Conservation (phyloP, 352 stramenopile genomes). For the Thalassiosira mediterranea region DNA sequence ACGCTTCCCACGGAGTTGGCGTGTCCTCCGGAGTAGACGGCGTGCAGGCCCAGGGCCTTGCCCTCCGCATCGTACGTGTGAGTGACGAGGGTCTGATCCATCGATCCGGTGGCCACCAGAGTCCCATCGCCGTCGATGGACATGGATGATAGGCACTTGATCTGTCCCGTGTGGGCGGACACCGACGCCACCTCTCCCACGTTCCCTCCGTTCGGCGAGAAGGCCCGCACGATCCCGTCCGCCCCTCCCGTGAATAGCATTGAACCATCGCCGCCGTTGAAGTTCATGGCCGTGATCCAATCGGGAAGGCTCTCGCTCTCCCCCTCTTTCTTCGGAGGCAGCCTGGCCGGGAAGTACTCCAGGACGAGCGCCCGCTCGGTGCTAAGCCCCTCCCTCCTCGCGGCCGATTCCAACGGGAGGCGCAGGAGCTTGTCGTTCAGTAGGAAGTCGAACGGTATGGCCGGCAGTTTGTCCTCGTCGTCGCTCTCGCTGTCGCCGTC, state of each 20-base stretch:
- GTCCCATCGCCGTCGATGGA: background rate
- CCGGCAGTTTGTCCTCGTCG: conserved; percentile 50
- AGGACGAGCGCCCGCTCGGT: conserved; percentile 74
- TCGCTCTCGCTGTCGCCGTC: conserved; percentile 39
- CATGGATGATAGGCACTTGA: conserved; percentile 63
- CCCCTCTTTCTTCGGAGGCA: conserved; percentile 54
- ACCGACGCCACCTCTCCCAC: conserved; percentile 14
- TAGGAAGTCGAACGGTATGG: conserved; percentile 82
- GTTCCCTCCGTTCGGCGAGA: conserved; percentile 11
- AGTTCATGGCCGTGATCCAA: conserved; percentile 72
- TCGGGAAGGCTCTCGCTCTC: conserved; percentile 69
- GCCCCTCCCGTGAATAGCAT: conserved; percentile 56
- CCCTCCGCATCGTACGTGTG: conserved; percentile 35
- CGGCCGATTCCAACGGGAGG: conserved; percentile 62
- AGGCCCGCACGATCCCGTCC: conserved; percentile 70
- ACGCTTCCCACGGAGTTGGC: conserved; percentile 55
- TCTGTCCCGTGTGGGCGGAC: conserved; percentile 57
- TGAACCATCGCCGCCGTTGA: conserved; percentile 1
- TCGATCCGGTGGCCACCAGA: conserved; percentile 62
- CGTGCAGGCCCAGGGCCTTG: conserved; percentile 27
- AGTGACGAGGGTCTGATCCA: conserved; percentile 67
- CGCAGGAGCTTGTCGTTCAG: conserved; percentile 71
- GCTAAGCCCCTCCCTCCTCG: conserved; percentile 62
- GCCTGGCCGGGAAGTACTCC: conserved; percentile 68
- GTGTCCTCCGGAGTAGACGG: conserved; percentile 54